A percentile compares a stretch with the other conserved stretches of the same genome.
These are phyloP conservation scores for Amanita thiersii DNA, from an alignment of 768 basidiomycete species.

Conservation along the genomic window DNA sequence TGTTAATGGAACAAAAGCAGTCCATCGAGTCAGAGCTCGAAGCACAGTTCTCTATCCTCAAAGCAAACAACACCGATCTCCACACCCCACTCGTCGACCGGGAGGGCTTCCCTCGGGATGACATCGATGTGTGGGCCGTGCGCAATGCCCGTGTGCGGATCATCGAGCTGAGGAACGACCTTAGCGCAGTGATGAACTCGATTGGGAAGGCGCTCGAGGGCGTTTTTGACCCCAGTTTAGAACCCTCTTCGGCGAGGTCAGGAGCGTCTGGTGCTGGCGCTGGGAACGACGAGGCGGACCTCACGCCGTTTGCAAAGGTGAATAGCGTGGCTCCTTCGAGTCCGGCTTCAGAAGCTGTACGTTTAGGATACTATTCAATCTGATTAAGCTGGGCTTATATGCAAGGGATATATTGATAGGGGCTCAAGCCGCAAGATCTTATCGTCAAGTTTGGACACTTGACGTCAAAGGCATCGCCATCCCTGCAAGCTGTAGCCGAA, in stretches of 20 bases:
- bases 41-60: conserved; percentile 52
- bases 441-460: conserved; percentile 68
- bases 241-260: conserved; percentile 14
- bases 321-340: conserved; percentile 73
- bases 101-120: conserved; percentile 85
- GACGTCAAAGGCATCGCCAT: conserved; percentile 41
- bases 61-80: conserved; percentile 56
- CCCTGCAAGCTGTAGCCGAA: conserved; percentile 61
- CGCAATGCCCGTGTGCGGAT: conserved; percentile 67
- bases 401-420: conserved; percentile 30
- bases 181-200: conserved; percentile 51
- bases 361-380: conserved; percentile 8
- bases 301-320: conserved; percentile 68
- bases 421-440: conserved; percentile 60
- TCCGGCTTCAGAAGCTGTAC: conserved; percentile 78
- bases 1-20: conserved; percentile 62
- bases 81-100: conserved; percentile 70
- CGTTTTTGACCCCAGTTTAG: conserved; percentile 49
- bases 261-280: neutral
- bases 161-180: conserved; percentile 78
- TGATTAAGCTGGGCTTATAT: neutral
- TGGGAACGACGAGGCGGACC: conserved; percentile 6
- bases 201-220: conserved; percentile 62
- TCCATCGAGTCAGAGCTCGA: conserved; percentile 67
- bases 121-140: conserved; percentile 80